Evolutionary conservation across 148 eudicot genomes (phyloP).

Genomic region (Rhododendron ovatum): DNA sequence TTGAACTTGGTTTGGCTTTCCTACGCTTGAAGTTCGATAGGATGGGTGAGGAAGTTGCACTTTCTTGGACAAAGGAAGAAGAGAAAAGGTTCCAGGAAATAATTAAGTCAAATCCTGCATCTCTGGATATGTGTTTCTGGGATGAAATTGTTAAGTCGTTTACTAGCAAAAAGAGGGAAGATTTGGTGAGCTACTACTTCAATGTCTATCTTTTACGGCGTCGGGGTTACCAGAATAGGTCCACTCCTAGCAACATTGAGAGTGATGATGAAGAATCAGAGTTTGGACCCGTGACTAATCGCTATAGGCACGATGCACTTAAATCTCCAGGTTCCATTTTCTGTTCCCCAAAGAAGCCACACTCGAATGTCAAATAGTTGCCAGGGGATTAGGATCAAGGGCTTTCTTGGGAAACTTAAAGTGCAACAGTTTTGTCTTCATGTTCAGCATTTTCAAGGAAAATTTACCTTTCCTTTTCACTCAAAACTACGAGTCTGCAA

Average conservation of each 20-base stretch:
- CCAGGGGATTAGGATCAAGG: slow-evolving; percentile 1
- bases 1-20: slow-evolving; percentile 66
- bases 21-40: slow-evolving; percentile 53
- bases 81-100: slow-evolving; percentile 42
- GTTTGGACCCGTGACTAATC: slow-evolving; percentile 23
- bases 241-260: slow-evolving; percentile 37
- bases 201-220: slow-evolving; percentile 71
- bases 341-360: slow-evolving; percentile 38
- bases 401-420: not conserved
- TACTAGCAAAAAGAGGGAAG: slow-evolving; percentile 44
- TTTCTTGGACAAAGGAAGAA: slow-evolving; percentile 64
- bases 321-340: slow-evolving; percentile 42
- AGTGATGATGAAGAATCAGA: slow-evolving; percentile 86
- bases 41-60: slow-evolving; percentile 76
- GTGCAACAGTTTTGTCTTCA: not conserved
- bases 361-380: slow-evolving; percentile 6
- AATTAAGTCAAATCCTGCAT: slow-evolving; percentile 52
- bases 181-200: slow-evolving; percentile 73
- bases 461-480: not conserved
- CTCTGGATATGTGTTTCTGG: slow-evolving; percentile 54
- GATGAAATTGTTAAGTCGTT: slow-evolving; percentile 37
- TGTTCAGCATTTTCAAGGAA: not conserved
- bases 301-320: slow-evolving; percentile 20
- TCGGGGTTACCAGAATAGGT: slow-evolving; percentile 66
- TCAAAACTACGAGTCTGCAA: not conserved